Conservation (phyloP, 139 green algal species). For the Chlorella ohadii region DNA sequence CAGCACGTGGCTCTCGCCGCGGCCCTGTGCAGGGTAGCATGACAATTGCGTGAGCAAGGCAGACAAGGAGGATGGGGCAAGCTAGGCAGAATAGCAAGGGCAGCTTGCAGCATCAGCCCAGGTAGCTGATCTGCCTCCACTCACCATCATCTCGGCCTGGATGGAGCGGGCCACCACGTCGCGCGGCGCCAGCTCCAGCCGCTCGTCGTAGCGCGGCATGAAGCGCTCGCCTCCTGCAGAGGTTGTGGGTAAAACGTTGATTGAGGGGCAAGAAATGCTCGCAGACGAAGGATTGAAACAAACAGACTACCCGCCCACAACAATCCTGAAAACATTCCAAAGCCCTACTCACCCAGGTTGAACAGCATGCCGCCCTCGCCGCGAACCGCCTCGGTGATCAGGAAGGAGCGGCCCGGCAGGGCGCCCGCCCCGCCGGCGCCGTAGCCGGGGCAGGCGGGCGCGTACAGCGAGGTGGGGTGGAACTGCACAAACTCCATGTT, state of each 20-base stretch:
- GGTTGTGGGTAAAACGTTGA: background rate
- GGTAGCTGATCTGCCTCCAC: no score
- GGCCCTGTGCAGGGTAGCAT: background rate
- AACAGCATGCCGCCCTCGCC: slow-evolving; percentile 92
- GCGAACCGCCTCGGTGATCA: slow-evolving; percentile 97
- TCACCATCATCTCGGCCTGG: slow-evolving; percentile 77
- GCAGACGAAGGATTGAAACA: no score
- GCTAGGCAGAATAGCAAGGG: no score
- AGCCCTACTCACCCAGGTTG: slow-evolving; percentile 65
- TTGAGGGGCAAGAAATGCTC: no score
- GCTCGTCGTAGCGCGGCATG: slow-evolving; percentile 92
- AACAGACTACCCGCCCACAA: no score
- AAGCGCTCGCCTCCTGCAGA: slow-evolving; percentile 84
- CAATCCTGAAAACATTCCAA: no score
- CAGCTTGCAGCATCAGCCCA: no score
- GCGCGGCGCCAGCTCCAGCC: slow-evolving; percentile 94
- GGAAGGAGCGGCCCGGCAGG: slow-evolving; percentile 72
- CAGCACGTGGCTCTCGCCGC: slow-evolving; percentile 81
- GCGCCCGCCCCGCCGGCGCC: background rate
- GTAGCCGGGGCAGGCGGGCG: slow-evolving; percentile 8
- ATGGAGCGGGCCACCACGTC: slow-evolving; percentile 96
- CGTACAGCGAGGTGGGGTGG: slow-evolving; percentile 91
- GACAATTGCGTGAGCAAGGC: no score
- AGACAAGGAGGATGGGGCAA: no score
- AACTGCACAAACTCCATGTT: slow-evolving; percentile 99